Conservation (phyloP, 2,329 filamentous ascomycete species). For the Penicillium sumatraense region DNA sequence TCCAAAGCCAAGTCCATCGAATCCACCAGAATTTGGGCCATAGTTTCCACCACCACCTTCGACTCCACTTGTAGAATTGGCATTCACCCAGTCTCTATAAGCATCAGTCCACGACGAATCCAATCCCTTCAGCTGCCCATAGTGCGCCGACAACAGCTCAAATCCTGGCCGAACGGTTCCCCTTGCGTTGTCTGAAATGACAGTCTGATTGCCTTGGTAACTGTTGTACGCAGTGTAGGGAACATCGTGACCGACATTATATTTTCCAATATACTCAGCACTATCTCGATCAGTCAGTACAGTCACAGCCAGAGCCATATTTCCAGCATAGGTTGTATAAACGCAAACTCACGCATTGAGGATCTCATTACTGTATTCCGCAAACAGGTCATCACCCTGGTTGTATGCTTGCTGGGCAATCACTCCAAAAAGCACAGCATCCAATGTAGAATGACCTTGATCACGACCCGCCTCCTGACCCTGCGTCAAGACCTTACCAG, state of each 20-base stretch:
- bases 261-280: constrained; percentile 37
- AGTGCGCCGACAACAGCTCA: constrained; percentile 49
- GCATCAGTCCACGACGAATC: constrained; percentile 43
- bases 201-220: constrained; percentile 41
- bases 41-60: constrained; percentile 54
- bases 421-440: constrained; percentile 45
- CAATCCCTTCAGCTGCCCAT: constrained; percentile 42
- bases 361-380: constrained; percentile 37
- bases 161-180: constrained; percentile 44
- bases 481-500: constrained; percentile 41
- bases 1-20: constrained; percentile 45
- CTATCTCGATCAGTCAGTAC: background rate
- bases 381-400: constrained; percentile 50
- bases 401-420: constrained; percentile 50
- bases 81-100: constrained; percentile 42
- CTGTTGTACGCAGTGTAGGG: constrained; percentile 49
- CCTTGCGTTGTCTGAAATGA: constrained; percentile 37
- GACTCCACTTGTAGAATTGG: constrained; percentile 37
- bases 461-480: constrained; percentile 51
- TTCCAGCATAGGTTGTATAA: background rate
- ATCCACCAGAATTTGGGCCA: constrained; percentile 47
- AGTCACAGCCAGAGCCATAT: background rate
- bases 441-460: constrained; percentile 51
- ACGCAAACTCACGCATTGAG: constrained; percentile 38
- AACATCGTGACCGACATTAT: constrained; percentile 50